Base-by-base conservation (phyloP, 352 stramenopile species). In the Phytophthora podocarpi region DNA sequence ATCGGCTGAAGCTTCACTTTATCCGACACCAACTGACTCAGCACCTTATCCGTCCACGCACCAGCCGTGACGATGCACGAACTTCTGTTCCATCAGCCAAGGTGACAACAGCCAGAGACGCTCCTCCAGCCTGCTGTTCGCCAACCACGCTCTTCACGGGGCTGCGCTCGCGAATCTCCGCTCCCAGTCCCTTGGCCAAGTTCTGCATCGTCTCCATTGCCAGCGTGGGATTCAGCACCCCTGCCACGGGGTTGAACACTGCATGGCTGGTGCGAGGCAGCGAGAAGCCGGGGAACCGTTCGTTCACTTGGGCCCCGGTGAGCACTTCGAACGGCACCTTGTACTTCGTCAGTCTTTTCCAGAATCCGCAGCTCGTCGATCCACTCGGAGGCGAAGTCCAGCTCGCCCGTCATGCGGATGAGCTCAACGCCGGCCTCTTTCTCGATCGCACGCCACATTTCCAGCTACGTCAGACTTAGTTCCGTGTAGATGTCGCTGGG, bases 401-500 rank as follows among this genome's bases (percentile, higher is more conserved):
- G 47, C 41, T 85, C 75, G 11, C 81, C 81, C 13, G 81, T 89
- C 73, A 86, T 85, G 28, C 82, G 62, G 18, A 91, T 74, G 24
- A 89, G 62, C 40, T 70, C 50, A 15, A 74, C 59, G 30, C 51
- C 72, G 4, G 59, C 63, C 15, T 69, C 50, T 26, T 72, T 56
- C 53, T 82, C 79, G 39, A 89, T 75, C 32, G 66, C 65, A n/a
- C 65, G 68, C 78, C 82, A 91, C 65, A 85, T 60, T n/a, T 70
- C 42, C 7, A 89, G 73, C 24, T 78, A 88, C 31, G 74, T 64
- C 30, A 89, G 59, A 56, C 87, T 85, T 51, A 91, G 74, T 30
- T 74, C 70, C 15, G 90, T 87, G 78, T 95, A 95, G 26, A 67
- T 59, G 24, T 70, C 65, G 46, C 89, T 76, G 36, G 82, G 76